These are phyloP conservation scores for Linaria vulgaris DNA, from an alignment of 257 asterid species.

Conservation along the genomic window DNA sequence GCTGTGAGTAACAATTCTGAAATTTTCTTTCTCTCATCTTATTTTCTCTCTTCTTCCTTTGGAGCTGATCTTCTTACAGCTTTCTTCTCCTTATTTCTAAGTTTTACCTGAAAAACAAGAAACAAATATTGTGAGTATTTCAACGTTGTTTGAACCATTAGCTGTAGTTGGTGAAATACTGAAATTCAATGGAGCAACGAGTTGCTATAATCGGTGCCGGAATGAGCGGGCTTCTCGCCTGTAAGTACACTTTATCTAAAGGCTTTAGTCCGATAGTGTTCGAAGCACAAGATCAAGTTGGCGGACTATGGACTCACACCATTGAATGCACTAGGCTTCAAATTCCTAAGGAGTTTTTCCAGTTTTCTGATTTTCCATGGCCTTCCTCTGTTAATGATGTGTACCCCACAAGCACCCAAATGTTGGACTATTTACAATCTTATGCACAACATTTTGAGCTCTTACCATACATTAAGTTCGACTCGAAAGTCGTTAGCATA, in stretches of 20 bases:
- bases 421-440: slow-evolving; percentile 41
- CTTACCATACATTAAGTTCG: slow-evolving; percentile 36
- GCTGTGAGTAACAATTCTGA: too few relatives aligned
- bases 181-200: slow-evolving; percentile 52
- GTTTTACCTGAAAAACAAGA: too few relatives aligned
- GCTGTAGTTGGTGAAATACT: too few relatives aligned
- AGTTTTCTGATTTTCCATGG: slow-evolving; percentile 70
- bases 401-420: slow-evolving; percentile 31
- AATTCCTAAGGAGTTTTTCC: slow-evolving; percentile 24
- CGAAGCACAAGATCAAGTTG: slow-evolving; percentile 41
- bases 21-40: too few relatives aligned
- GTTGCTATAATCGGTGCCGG: slow-evolving; percentile 71
- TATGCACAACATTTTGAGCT: slow-evolving; percentile 49
- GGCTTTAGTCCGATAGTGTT: slow-evolving; percentile 53
- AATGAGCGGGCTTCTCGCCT: slow-evolving; percentile 66
- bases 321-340: slow-evolving; percentile 55
- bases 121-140: too few relatives aligned
- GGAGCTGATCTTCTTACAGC: too few relatives aligned
- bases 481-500: slow-evolving; percentile 37
- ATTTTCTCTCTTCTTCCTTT: too few relatives aligned
- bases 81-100: too few relatives aligned
- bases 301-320: slow-evolving; percentile 65
- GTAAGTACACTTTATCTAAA: slow-evolving; percentile 44
- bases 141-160: too few relatives aligned
- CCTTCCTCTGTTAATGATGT: slow-evolving; percentile 41